phyloP scores from a whole-genome alignment of 2,329 filamentous ascomycete species.

The Phoma sp. region DNA sequence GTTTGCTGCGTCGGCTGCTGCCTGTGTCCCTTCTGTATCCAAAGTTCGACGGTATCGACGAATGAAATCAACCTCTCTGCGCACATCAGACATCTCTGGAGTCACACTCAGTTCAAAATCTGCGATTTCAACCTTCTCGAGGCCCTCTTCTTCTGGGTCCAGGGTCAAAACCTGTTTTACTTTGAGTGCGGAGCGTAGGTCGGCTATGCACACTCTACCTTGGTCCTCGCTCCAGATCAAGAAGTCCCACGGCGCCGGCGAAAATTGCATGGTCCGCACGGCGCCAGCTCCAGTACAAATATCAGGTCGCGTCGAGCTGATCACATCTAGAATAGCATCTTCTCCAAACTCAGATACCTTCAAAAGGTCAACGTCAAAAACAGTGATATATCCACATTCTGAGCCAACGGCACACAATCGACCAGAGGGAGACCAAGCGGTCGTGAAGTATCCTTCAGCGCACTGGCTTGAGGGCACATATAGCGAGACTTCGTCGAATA shows the following conservation, averaged over 20 bases:
- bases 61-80: conserved; percentile 53
- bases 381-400: conserved; percentile 78
- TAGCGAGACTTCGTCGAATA: conserved; percentile 50
- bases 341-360: conserved; percentile 51
- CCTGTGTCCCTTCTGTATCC: conserved; percentile 45
- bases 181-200: conserved; percentile 70
- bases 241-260: conserved; percentile 86
- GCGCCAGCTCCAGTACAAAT: conserved; percentile 70
- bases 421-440: conserved; percentile 75
- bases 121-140: conserved; percentile 63
- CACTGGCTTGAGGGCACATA: conserved; percentile 47
- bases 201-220: conserved; percentile 74
- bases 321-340: conserved; percentile 73
- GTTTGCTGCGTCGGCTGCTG: conserved; percentile 49
- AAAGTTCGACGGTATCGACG: conserved; percentile 50
- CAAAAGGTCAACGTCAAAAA: conserved; percentile 67
- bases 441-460: conserved; percentile 72
- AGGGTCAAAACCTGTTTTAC: conserved; percentile 73
- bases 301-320: conserved; percentile 77
- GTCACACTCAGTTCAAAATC: conserved; percentile 52
- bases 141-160: conserved; percentile 61
- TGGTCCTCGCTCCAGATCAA: conserved; percentile 94
- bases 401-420: conserved; percentile 76
- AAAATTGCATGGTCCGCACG: conserved; percentile 89
- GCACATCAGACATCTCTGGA: conserved; percentile 55